A percentile compares a stretch with the other conserved stretches of the same genome.
Evolutionary conservation across 192 early-diverging fungal genomes (phyloP).

Genomic region (Diversispora epigaea): DNA sequence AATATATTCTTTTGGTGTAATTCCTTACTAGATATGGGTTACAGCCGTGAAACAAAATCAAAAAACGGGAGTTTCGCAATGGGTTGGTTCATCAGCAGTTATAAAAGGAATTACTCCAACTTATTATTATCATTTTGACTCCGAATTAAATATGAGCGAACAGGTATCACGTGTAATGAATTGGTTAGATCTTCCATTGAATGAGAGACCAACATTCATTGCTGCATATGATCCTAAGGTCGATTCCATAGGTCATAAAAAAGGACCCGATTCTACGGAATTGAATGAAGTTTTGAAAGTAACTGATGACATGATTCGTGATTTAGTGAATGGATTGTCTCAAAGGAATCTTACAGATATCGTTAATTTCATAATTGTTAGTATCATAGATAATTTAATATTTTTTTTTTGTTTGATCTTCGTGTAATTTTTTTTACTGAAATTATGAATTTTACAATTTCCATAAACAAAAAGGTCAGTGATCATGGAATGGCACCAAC

Average conservation of each 20-base stretch:
- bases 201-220: slow-evolving; percentile 71
- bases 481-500: slow-evolving; percentile 89
- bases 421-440: neutral
- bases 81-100: slow-evolving; percentile 74
- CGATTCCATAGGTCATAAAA: slow-evolving; percentile 73
- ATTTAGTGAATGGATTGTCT: neutral
- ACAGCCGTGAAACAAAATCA: slow-evolving; percentile 74
- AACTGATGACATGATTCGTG: slow-evolving; percentile 46
- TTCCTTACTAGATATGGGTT: slow-evolving; percentile 71
- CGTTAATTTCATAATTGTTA: slow-evolving; percentile 13
- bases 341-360: slow-evolving; percentile 9
- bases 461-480: slow-evolving; percentile 53
- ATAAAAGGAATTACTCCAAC: slow-evolving; percentile 60
- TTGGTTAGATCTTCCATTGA: slow-evolving; percentile 79
- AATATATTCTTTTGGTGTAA: slow-evolving; percentile 7
- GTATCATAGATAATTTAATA: neutral
- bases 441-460: neutral
- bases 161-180: slow-evolving; percentile 62
- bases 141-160: slow-evolving; percentile 43
- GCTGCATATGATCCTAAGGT: slow-evolving; percentile 79
- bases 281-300: slow-evolving; percentile 57
- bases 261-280: slow-evolving; percentile 65
- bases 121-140: slow-evolving; percentile 59
- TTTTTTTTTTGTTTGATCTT: neutral
- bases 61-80: slow-evolving; percentile 78